Evolutionary conservation across 495 filamentous ascomycete species (phyloP).

Genomic region (Usnea hakonensis): DNA sequence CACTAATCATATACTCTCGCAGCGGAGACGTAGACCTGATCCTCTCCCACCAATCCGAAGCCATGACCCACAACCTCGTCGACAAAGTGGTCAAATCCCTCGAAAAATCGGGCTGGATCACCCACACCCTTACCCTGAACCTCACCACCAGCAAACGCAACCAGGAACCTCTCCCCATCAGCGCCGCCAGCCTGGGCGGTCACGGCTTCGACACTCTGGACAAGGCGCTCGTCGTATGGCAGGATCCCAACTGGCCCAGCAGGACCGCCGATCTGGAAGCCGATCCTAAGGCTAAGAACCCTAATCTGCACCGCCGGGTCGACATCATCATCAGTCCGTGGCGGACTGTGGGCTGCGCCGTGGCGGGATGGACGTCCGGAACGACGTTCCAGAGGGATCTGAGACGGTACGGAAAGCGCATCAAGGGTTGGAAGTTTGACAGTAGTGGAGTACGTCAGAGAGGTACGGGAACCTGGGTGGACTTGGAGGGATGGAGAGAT

Average conservation of each 20-base stretch:
- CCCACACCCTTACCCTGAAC: constrained; percentile 68
- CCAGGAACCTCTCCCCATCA: constrained; percentile 58
- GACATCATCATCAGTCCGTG: constrained; percentile 92
- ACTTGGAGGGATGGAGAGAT: constrained; percentile 44
- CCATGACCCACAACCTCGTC: constrained; percentile 57
- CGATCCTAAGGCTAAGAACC: constrained; percentile 46
- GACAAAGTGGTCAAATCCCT: constrained; percentile 59
- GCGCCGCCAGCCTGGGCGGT: constrained; percentile 33
- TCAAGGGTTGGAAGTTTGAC: constrained; percentile 75
- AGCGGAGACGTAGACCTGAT: constrained; percentile 80
- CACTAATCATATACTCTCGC: neutral
- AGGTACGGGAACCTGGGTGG: constrained; percentile 55
- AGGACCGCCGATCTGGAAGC: constrained; percentile 27
- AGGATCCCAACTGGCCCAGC: constrained; percentile 55
- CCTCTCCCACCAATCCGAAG: constrained; percentile 67
- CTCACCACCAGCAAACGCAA: constrained; percentile 58
- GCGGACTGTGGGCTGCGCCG: constrained; percentile 78
- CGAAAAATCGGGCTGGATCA: constrained; percentile 63
- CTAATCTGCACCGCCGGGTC: constrained; percentile 73
- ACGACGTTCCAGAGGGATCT: constrained; percentile 88
- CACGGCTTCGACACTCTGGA: constrained; percentile 78
- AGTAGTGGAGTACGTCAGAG: constrained; percentile 74
- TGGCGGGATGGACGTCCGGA: constrained; percentile 82
- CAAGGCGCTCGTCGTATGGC: constrained; percentile 91
- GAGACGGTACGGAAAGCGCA: constrained; percentile 67